A percentile compares a stretch with the other conserved stretches of the same genome.
Evolutionary conservation across 495 filamentous ascomycete genomes (phyloP).

Genomic region (Aspergillus mulundensis): DNA sequence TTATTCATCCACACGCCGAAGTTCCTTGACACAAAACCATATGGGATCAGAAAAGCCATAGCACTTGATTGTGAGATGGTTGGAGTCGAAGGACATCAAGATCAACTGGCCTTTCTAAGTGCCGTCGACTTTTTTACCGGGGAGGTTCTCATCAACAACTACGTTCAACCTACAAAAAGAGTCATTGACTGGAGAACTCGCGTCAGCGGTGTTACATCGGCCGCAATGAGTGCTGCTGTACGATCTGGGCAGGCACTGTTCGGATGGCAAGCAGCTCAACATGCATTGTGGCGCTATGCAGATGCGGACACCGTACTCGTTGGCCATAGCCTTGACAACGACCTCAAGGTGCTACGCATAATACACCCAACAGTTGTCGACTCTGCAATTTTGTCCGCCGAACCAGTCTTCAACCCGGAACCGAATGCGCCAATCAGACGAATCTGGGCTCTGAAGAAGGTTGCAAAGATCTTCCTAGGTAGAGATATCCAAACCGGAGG

Average conservation of each 20-base stretch:
- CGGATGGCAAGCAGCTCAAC: conserved; percentile 38
- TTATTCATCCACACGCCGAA: background rate
- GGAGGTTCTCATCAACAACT: conserved; percentile 40
- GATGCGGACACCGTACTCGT: conserved; percentile 43
- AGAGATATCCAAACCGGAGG: conserved; percentile 29
- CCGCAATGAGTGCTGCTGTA: conserved; percentile 28
- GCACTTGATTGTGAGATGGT: conserved; percentile 38
- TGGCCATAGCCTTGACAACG: conserved; percentile 42
- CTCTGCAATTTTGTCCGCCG: conserved; percentile 23
- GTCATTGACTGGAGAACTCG: conserved; percentile 35
- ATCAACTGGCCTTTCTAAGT: conserved; percentile 24
- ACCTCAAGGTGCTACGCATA: conserved; percentile 42
- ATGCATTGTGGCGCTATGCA: conserved; percentile 34
- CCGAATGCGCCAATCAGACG: conserved; percentile 5
- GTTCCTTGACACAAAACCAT: background rate
- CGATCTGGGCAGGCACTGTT: conserved; percentile 27
- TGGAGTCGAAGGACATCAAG: background rate
- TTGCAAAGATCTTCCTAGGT: conserved; percentile 26
- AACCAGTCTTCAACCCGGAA: conserved; percentile 19
- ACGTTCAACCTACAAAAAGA: conserved; percentile 30
- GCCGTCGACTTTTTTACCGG: conserved; percentile 47
- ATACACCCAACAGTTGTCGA: conserved; percentile 42
- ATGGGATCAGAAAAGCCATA: conserved; percentile 17
- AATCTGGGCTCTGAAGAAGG: conserved; percentile 28
- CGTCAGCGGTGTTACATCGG: conserved; percentile 33